A percentile compares a stretch with the other conserved stretches of the same genome.
Evolutionary conservation across 1,284 basidiomycete genomes (phyloP).

Genomic region (Meira nashicola): DNA sequence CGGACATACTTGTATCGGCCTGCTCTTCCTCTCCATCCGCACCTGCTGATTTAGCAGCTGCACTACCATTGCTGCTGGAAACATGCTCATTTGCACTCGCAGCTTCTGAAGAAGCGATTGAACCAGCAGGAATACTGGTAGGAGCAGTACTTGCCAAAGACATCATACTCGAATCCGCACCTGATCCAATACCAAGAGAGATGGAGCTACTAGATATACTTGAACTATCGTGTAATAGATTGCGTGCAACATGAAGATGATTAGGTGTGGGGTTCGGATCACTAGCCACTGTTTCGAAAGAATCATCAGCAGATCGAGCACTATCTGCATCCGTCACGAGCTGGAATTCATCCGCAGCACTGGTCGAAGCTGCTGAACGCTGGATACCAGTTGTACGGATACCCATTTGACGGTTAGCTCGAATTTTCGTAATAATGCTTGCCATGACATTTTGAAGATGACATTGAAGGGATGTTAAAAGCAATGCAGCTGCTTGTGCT

Average conservation of each 20-base stretch:
- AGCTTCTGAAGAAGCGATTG: conserved; percentile 23
- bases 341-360: conserved; percentile 13
- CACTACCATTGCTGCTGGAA: not conserved
- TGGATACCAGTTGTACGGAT: conserved; percentile 27
- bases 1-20: not conserved
- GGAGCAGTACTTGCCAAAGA: conserved; percentile 37
- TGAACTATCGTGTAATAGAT: not conserved
- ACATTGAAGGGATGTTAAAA: conserved; percentile 49
- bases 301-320: conserved; percentile 17
- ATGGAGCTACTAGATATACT: conserved; percentile 6
- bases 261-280: conserved; percentile 8
- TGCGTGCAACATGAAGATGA: not conserved
- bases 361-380: conserved; percentile 12
- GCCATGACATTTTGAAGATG: conserved; percentile 47
- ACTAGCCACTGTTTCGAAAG: conserved; percentile 17
- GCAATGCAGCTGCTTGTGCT: conserved; percentile 49
- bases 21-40: not conserved
- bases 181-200: conserved; percentile 17
- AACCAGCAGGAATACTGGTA: conserved; percentile 28
- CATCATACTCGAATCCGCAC: conserved; percentile 33
- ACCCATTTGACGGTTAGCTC: conserved; percentile 35
- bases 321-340: conserved; percentile 15
- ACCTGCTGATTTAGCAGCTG: too few relatives aligned
- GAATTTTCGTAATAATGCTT: conserved; percentile 42
- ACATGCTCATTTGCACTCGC: conserved; percentile 14